These are phyloP conservation scores for Cynara cardunculus DNA, from an alignment of 129 eudicot species.

Conservation along the genomic window DNA sequence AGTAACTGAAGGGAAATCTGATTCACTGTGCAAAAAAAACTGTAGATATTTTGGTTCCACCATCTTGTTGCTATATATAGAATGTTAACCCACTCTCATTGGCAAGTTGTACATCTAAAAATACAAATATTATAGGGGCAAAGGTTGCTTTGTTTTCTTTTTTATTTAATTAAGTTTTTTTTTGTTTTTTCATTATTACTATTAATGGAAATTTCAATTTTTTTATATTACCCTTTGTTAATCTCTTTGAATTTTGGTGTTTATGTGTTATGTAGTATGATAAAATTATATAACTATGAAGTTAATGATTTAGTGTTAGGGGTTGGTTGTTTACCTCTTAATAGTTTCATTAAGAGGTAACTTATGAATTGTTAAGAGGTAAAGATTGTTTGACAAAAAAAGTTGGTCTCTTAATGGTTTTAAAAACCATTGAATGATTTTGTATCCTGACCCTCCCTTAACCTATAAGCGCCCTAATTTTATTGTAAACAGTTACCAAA, in stretches of 20 bases:
- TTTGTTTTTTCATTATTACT: background rate
- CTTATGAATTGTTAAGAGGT: too few relatives aligned
- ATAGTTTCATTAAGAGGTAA: too few relatives aligned
- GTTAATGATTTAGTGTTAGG: background rate
- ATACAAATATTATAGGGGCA: background rate
- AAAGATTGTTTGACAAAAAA: too few relatives aligned
- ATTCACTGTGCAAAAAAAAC: background rate
- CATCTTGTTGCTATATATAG: background rate
- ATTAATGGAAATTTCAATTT: background rate
- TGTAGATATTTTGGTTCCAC: background rate
- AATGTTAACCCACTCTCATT: background rate
- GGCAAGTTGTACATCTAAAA: slow-evolving; percentile 15
- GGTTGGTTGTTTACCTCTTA: too few relatives aligned
- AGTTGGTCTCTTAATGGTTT: too few relatives aligned
- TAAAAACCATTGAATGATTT: too few relatives aligned
- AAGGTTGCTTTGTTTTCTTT: background rate
- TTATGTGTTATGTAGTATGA: background rate
- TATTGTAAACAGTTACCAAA: too few relatives aligned
- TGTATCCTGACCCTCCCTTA: too few relatives aligned
- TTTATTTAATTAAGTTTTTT: background rate
- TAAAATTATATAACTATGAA: background rate
- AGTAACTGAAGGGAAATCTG: background rate
- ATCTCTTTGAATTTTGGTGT: background rate
- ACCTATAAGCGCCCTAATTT: too few relatives aligned
- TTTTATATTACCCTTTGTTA: background rate